A percentile compares a stretch with the other conserved stretches of the same genome.
Evolutionary conservation across 345 rosid species (phyloP).

Genomic region (Ceriops tagal): DNA sequence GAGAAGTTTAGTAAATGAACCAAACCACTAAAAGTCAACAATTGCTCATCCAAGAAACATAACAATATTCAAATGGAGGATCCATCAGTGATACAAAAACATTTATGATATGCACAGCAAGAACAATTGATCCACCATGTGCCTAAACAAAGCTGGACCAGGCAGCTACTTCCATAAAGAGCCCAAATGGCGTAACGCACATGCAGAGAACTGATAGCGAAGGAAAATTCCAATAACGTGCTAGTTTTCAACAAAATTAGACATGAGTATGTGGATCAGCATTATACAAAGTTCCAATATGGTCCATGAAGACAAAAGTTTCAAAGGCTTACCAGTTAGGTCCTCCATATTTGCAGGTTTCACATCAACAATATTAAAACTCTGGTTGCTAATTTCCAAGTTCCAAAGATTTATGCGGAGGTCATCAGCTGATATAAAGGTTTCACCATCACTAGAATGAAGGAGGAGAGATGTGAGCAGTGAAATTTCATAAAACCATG

Average conservation of each 20-base stretch:
- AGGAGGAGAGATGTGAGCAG: constrained; percentile 18
- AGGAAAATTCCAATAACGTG: background rate
- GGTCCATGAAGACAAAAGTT: background rate
- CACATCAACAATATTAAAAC: constrained; percentile 95
- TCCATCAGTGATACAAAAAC: background rate
- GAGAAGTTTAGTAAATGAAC: background rate
- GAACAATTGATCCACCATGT: background rate
- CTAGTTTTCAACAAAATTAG: background rate
- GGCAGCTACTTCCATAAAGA: background rate
- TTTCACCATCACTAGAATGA: constrained; percentile 74
- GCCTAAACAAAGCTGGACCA: background rate
- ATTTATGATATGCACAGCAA: background rate
- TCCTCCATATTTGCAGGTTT: constrained; percentile 99
- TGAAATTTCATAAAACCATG: background rate
- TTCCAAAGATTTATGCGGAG: constrained; percentile 98
- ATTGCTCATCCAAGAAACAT: background rate
- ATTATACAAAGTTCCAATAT: background rate
- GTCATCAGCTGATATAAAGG: constrained; percentile 97
- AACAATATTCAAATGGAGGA: background rate
- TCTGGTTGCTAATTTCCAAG: constrained; percentile 91
- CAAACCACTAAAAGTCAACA: background rate
- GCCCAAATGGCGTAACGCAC: background rate
- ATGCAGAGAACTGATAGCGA: background rate
- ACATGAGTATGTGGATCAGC: background rate
- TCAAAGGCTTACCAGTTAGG: constrained; percentile 64